Evolutionary conservation across 2,329 filamentous ascomycete genomes (phyloP).

Genomic region (Clonostachys sp.): DNA sequence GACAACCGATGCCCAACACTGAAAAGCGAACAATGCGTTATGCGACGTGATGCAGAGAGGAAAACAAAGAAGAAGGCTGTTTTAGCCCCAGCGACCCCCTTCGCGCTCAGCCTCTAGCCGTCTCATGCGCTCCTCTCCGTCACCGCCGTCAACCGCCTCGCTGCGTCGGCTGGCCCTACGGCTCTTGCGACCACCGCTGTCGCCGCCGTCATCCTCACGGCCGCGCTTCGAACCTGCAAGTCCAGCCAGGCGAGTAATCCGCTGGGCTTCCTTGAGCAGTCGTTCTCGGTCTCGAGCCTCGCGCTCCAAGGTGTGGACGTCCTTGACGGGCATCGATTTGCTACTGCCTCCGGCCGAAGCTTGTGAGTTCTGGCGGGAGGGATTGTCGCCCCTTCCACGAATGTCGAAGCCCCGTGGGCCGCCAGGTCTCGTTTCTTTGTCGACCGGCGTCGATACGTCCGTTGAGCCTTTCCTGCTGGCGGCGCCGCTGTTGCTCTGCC

Average conservation of each 20-base stretch:
- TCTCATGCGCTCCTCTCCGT: constrained; percentile 48
- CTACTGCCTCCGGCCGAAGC: background rate
- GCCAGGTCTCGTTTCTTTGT: constrained; percentile 27
- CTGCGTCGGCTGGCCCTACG: constrained; percentile 39
- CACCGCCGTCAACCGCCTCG: constrained; percentile 40
- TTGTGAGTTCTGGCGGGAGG: constrained; percentile 7
- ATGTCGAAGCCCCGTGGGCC: constrained; percentile 33
- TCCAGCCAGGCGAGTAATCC: constrained; percentile 50
- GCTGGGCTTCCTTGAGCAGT: constrained; percentile 64
- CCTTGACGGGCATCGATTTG: constrained; percentile 23
- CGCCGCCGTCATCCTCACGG: constrained; percentile 37
- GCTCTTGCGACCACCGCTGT: constrained; percentile 29
- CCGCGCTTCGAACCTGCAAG: constrained; percentile 43
- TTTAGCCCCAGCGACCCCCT: constrained; percentile 40
- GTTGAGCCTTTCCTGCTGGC: constrained; percentile 23
- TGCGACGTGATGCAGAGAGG: no score
- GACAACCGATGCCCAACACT: no score
- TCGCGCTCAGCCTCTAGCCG: constrained; percentile 58
- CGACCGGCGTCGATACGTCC: constrained; percentile 2
- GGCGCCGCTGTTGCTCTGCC: constrained; percentile 16
- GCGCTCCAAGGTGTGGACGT: constrained; percentile 66
- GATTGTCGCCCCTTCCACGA: constrained; percentile 16
- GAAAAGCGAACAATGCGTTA: no score
- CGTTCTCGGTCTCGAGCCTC: constrained; percentile 63
- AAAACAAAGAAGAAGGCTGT: background rate